phyloP scores from a whole-genome alignment of 352 stramenopile species.

The Phytopythium mirpurense region DNA sequence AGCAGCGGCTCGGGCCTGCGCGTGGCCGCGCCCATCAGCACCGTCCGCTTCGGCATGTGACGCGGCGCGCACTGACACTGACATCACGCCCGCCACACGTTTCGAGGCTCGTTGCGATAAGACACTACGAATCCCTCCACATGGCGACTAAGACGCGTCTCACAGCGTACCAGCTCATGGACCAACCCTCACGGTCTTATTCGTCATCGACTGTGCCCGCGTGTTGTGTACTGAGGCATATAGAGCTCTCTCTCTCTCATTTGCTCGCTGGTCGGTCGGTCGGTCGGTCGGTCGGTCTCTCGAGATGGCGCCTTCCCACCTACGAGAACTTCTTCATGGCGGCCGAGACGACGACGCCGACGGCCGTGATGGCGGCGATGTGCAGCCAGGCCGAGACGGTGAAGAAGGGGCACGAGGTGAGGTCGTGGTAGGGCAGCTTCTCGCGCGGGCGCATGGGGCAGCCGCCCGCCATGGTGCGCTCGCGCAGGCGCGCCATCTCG shows the following conservation, averaged over 20 bases:
- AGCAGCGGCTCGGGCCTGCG: constrained; percentile 43
- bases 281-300: too few species aligned
- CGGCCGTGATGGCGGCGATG: constrained; percentile 48
- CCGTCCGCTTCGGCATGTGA: constrained; percentile 53
- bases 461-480: constrained; percentile 44
- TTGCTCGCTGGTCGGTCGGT: neutral
- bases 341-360: constrained; percentile 41
- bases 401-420: constrained; percentile 73
- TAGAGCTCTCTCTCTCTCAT: neutral
- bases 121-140: neutral
- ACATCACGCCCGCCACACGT: too few species aligned
- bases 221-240: too few species aligned
- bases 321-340: constrained; percentile 60
- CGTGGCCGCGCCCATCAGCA: constrained; percentile 55
- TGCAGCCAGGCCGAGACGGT: constrained; percentile 74
- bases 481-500: constrained; percentile 93
- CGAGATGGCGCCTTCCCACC: neutral
- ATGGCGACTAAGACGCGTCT: neutral
- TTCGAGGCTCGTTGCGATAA: too few species aligned
- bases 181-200: too few species aligned
- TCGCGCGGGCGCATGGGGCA: constrained; percentile 68
- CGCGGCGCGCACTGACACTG: neutral
- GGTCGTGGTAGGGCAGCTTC: constrained; percentile 68
- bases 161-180: too few species aligned
- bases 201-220: too few species aligned